Evolutionary conservation across 257 asterid genomes (phyloP).

Genomic region (Avicennia marina): DNA sequence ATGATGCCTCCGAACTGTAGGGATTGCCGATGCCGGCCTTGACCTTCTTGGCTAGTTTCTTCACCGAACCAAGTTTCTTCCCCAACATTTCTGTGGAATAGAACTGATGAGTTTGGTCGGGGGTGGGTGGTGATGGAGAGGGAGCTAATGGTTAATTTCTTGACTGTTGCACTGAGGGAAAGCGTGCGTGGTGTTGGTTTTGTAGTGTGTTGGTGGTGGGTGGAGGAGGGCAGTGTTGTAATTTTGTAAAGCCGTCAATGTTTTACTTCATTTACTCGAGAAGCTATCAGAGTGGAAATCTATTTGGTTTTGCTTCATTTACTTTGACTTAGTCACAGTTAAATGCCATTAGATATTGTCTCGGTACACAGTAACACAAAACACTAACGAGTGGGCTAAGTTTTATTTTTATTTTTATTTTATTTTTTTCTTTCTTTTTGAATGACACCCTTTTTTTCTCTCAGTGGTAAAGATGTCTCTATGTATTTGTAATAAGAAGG

Average conservation of each 20-base stretch:
- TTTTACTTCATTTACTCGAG: too few relatives aligned
- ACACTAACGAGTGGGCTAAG: too few relatives aligned
- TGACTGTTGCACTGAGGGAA: conserved; percentile 18
- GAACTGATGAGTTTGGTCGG: not conserved
- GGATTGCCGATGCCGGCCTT: conserved; percentile 15
- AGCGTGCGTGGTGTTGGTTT: conserved; percentile 20
- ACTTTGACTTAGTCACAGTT: too few relatives aligned
- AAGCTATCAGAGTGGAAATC: too few relatives aligned
- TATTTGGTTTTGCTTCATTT: too few relatives aligned
- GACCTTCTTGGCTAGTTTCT: conserved; percentile 53
- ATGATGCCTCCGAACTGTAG: conserved; percentile 10
- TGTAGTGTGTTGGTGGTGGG: conserved; percentile 22
- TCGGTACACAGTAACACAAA: too few relatives aligned
- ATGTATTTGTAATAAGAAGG: not conserved
- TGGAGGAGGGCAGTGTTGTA: too few relatives aligned
- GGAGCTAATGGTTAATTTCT: conserved; percentile 9
- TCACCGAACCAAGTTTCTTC: conserved; percentile 53
- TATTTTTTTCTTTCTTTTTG: too few relatives aligned
- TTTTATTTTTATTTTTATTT: too few relatives aligned
- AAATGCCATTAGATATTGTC: too few relatives aligned
- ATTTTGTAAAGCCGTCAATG: too few relatives aligned
- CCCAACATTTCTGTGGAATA: conserved; percentile 36
- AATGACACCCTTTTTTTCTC: not conserved
- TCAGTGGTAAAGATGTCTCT: not conserved
- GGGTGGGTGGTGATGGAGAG: too few relatives aligned